A percentile compares a stretch with the other conserved stretches of the same genome.
These are phyloP conservation scores for Emmonsia crescens DNA, from an alignment of 2,329 filamentous ascomycete genomes.

Conservation along the genomic window DNA sequence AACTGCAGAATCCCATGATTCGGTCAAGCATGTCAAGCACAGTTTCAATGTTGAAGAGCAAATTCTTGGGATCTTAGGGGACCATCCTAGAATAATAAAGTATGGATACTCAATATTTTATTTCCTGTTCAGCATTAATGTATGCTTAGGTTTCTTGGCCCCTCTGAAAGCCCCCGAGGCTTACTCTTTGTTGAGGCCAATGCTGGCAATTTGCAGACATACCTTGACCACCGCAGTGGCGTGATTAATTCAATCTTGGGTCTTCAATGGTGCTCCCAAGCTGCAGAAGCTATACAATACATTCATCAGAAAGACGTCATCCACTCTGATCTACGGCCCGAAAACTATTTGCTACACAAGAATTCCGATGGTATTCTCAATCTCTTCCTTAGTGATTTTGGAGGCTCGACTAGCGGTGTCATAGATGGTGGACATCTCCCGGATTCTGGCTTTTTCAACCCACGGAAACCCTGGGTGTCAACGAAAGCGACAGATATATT, in stretches of 20 bases:
- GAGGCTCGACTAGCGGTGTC: constrained; percentile 22
- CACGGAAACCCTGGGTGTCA: constrained; percentile 8
- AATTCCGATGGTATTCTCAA: constrained; percentile 16
- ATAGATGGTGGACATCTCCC: constrained; percentile 18
- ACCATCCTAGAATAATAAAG: constrained; percentile 8
- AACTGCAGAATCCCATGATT: constrained; percentile 4
- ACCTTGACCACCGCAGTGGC: constrained; percentile 14
- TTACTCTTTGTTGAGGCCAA: constrained; percentile 15
- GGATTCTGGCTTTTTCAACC: constrained; percentile 17
- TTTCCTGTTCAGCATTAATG: constrained; percentile 4
- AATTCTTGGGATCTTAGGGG: constrained; percentile 9
- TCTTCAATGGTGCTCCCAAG: constrained; percentile 20
- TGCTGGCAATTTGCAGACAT: constrained; percentile 13
- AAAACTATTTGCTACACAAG: constrained; percentile 23
- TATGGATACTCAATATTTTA: constrained; percentile 2
- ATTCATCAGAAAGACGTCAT: constrained; percentile 23
- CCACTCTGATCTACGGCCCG: constrained; percentile 25
- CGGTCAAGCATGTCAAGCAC: constrained; percentile 6
- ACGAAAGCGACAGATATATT: constrained; percentile 12
- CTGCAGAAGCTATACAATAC: constrained; percentile 20
- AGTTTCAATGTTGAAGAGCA: constrained; percentile 8
- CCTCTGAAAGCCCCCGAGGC: constrained; percentile 7
- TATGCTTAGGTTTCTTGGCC: constrained; percentile 7
- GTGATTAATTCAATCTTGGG: constrained; percentile 11
- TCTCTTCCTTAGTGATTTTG: constrained; percentile 26